Evolutionary conservation across 1,139 yeast species (phyloP).

Genomic region (Zygosaccharomyces pseudobailii): DNA sequence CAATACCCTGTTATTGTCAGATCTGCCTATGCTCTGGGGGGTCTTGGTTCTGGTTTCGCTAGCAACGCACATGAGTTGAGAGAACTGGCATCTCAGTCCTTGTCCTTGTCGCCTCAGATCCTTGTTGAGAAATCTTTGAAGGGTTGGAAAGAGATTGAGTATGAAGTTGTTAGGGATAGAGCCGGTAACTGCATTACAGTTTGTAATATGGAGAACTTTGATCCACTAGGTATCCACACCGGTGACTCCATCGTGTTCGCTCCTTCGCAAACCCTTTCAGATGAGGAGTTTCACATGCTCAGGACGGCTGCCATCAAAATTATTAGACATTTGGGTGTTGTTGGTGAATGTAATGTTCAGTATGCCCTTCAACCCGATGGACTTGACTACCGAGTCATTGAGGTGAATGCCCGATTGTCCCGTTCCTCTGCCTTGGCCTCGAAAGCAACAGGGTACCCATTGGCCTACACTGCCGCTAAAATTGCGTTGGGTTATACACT

Average conservation of each 20-base stretch:
- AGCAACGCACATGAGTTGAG: slow-evolving; percentile 72
- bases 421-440: slow-evolving; percentile 98
- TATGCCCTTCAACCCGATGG: slow-evolving; percentile 96
- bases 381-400: slow-evolving; percentile 91
- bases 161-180: slow-evolving; percentile 96
- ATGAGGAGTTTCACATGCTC: slow-evolving; percentile 96
- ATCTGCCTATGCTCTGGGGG: slow-evolving; percentile 96
- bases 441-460: slow-evolving; percentile 97
- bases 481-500: slow-evolving; percentile 91
- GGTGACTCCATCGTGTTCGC: slow-evolving; percentile 99
- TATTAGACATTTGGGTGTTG: slow-evolving; percentile 96
- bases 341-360: slow-evolving; percentile 98
- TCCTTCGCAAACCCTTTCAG: slow-evolving; percentile 95
- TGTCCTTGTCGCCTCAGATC: slow-evolving; percentile 89
- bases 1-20: slow-evolving; percentile 97
- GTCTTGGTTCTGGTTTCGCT: slow-evolving; percentile 97
- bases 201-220: slow-evolving; percentile 98
- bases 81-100: slow-evolving; percentile 81
- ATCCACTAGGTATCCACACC: slow-evolving; percentile 96
- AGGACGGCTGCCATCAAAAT: slow-evolving; percentile 96
- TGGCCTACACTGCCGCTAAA: slow-evolving; percentile 98
- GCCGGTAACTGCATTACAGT: slow-evolving; percentile 97
- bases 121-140: slow-evolving; percentile 93
- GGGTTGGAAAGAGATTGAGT: slow-evolving; percentile 99
- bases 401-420: slow-evolving; percentile 94